Evolutionary conservation across 2,329 filamentous ascomycete genomes (phyloP), one percentile per base, ranked within the genome.

Genomic region (Microdochium bolleyi): DNA sequence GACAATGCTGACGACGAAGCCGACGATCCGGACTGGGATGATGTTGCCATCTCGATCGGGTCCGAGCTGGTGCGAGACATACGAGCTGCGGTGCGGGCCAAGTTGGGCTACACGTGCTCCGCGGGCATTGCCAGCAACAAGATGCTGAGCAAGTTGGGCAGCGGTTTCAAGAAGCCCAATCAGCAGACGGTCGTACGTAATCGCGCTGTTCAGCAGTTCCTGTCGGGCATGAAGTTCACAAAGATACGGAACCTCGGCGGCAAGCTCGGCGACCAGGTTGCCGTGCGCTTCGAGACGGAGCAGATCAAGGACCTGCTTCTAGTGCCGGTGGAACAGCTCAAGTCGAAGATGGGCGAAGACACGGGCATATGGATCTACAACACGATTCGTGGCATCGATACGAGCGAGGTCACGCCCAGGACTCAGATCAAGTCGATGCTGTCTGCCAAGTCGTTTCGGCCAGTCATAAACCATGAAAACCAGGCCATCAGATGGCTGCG

Each of bases 371-470:
- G 92, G 91, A 75, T 97, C 11, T 87, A 95, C 70, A 83, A 87
- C 52, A 87, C 86, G 11, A 86, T 97, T 51, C 83, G 94, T 11
- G 94, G 94, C 1, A 83, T 92, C 55, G 94, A 99, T 67, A 74
- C 76, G 50, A 94, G 87, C 61, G 92, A 96, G 68, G 90, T 99
- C 58, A 96, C 90, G 63, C 82, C 90, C 25, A 79, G 92, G 51
- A 96, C 91, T 1, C 89, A 94, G 63, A 96, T 96, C 73, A 96
- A 97, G 67, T 94, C 88, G 16, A 97, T 99, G 92, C 76, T 97
- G 14, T 96, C 91, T 1, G 92, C 94, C 21, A 99, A 99, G 66
- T 95, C 91, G 0, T 99, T 99, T 63, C 80, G 89, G 24, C 94
- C 94, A 0, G 83, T 79, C 53, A 92, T 97, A 64, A 88, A 84